Base-by-base conservation (phyloP, 2,329 filamentous ascomycete genomes). In the Colletotrichum gloeosporioides region DNA sequence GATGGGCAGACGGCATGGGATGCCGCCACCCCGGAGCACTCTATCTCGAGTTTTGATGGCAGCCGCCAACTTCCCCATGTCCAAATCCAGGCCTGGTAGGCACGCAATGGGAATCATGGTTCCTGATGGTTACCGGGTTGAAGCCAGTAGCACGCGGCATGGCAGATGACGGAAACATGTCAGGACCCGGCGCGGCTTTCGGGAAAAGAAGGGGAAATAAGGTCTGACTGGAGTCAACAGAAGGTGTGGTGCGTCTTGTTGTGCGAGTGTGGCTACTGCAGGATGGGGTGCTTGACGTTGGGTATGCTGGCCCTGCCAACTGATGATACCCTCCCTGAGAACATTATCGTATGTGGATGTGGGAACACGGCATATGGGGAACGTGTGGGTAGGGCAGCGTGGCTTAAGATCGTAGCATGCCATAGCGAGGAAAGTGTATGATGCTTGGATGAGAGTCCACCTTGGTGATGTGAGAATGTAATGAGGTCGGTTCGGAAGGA, bases 1-100 rank as follows among this genome's bases (percentile, higher is more conserved):
- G 39, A 76, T 73, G 70, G 70, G 59, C 70, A 73, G 74, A 76
- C 70, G 18, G 29, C 34, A 73, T 34, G 69, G 64, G 27, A 68
- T 69, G 63, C 64, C 63, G 44, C 73, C 57, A 69, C 49, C 70
- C 63, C 64, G 39, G 64, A 53, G 22, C 34, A 61, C 59, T 53
- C 34, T 61, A 53, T 69, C 71, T 76, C 59, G 27, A 68, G 32
- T 49, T 53, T 32, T 49, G 36, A 53, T 49, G 66, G 25, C 22
- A 49, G 65, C 49, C 57, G 59, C 36, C 27, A 73, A 53, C 36
- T 44, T 44, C 31, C 34, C 25, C 22, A 36, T 39, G 13, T 32
- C 34, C 44, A 53, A 22, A 53, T 39, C 22, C n/a, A 25, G 31
- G 32, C n/a, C n/a, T 27, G 62, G 55, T 31, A 53, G 44, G 44